A percentile compares a stretch with the other conserved stretches of the same genome.
Evolutionary conservation across 768 basidiomycete species (phyloP).

Genomic region (Trametes villosa): DNA sequence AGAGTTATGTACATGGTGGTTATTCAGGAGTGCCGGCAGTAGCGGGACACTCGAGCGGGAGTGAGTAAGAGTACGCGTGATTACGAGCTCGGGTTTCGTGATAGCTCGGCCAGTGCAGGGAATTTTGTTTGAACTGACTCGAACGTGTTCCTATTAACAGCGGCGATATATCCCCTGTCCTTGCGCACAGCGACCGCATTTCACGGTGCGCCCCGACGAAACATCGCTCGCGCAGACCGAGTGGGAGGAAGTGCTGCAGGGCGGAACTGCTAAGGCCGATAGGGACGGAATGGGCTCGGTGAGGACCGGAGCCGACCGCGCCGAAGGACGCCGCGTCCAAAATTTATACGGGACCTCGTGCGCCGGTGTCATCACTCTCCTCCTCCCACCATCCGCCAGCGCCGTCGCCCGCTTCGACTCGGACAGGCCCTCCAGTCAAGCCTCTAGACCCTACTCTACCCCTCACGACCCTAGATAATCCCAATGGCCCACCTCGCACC

Average conservation of each 20-base stretch:
- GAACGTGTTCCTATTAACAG: too few species aligned
- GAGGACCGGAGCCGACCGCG: slow-evolving; percentile 11
- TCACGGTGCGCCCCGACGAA: too few species aligned
- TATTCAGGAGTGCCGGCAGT: slow-evolving; percentile 10
- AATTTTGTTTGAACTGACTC: too few species aligned
- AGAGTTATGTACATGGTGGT: background rate
- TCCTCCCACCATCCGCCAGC: slow-evolving; percentile 34
- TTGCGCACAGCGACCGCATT: too few species aligned
- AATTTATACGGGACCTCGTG: slow-evolving; percentile 17
- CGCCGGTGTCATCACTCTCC: slow-evolving; percentile 14
- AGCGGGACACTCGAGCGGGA: background rate
- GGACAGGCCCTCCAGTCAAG: slow-evolving; percentile 40
- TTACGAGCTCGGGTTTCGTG: slow-evolving; percentile 6
- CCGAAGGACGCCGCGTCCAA: slow-evolving; percentile 15
- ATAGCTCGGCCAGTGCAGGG: background rate
- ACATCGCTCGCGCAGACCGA: too few species aligned
- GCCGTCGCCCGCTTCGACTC: slow-evolving; percentile 25
- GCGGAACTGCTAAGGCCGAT: background rate
- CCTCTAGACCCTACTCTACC: slow-evolving; percentile 37
- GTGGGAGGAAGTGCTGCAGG: background rate
- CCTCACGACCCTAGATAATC: slow-evolving; percentile 35
- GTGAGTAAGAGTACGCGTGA: slow-evolving; percentile 20
- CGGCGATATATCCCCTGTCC: too few species aligned
- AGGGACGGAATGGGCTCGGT: slow-evolving; percentile 9
- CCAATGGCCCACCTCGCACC: slow-evolving; percentile 55